phyloP scores from a whole-genome alignment of 176 grass and related monocot species.

The Rhynchospora breviuscula region DNA sequence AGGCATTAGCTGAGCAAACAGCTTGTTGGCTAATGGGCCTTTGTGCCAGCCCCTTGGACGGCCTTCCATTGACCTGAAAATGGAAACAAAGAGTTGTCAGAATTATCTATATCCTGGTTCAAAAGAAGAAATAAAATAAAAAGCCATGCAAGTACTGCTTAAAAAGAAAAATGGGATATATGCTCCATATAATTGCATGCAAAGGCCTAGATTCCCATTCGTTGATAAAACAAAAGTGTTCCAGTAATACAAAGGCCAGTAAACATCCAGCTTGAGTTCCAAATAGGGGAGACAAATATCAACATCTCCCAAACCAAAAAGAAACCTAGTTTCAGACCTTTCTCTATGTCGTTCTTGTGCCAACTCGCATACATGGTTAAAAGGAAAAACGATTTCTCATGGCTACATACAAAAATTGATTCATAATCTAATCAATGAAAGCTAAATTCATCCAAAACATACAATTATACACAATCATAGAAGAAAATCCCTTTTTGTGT shows the following conservation, averaged over 20 bases:
- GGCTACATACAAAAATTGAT: neutral
- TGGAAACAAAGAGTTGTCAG: neutral
- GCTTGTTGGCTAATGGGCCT: neutral
- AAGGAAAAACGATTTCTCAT: neutral
- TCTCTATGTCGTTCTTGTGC: neutral
- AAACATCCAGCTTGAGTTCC: too few relatives aligned
- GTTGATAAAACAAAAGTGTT: too few relatives aligned
- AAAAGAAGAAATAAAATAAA: too few relatives aligned
- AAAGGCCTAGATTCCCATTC: too few relatives aligned
- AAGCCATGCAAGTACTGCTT: too few relatives aligned
- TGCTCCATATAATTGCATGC: too few relatives aligned
- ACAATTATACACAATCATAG: neutral
- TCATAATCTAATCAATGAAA: neutral
- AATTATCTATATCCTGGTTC: too few relatives aligned
- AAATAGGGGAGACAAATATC: too few relatives aligned
- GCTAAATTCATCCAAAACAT: neutral
- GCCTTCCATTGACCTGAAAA: slow-evolving; percentile 4
- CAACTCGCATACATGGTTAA: neutral
- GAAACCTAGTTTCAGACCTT: neutral
- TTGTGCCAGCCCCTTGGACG: neutral
- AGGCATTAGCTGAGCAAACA: too few relatives aligned
- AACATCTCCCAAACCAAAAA: too few relatives aligned
- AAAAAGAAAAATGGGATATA: too few relatives aligned
- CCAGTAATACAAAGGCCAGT: too few relatives aligned
- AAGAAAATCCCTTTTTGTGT: neutral